Percentiles rank a stretch among this genome's conserved stretches.
These are phyloP conservation scores for Tetrastigma voinierianum DNA, from an alignment of 164 flowering plant species.

Conservation along the genomic window DNA sequence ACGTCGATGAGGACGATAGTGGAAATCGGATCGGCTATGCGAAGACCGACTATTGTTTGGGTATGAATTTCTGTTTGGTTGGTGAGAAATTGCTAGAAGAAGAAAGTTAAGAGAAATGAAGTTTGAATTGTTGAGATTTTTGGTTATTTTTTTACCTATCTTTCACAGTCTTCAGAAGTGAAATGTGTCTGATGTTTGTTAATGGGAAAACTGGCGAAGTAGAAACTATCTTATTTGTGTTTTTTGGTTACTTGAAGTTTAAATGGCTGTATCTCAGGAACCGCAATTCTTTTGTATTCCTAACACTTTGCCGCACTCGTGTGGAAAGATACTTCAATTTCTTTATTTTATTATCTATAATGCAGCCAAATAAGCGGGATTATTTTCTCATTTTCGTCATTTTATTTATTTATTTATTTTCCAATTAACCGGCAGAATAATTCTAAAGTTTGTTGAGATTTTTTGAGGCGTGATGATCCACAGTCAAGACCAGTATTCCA, in stretches of 20 bases:
- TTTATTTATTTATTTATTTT: constrained; percentile 5
- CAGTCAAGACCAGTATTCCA: constrained; percentile 79
- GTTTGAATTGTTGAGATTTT: background rate
- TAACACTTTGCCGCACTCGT: no score
- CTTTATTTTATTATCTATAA: no score
- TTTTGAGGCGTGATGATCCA: constrained; percentile 86
- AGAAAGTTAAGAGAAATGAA: no score
- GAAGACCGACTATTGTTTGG: constrained; percentile 62
- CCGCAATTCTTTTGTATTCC: no score
- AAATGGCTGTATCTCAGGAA: background rate
- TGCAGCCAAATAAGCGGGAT: background rate
- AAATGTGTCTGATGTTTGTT: background rate
- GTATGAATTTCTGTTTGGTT: constrained; percentile 24
- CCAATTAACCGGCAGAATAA: constrained; percentile 51
- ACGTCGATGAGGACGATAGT: constrained; percentile 51
- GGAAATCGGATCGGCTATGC: constrained; percentile 56
- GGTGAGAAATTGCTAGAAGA: background rate
- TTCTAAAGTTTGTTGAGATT: constrained; percentile 85
- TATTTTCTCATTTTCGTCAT: background rate
- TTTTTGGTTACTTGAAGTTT: background rate
- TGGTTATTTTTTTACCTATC: background rate
- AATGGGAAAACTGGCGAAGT: background rate
- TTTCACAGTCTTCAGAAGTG: background rate
- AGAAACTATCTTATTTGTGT: background rate
- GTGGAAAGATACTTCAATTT: no score